A percentile compares a stretch with the other conserved stretches of the same genome.
These are phyloP conservation scores for Corymbia citriodora DNA, from an alignment of 441 rosid genomes.

Conservation along the genomic window DNA sequence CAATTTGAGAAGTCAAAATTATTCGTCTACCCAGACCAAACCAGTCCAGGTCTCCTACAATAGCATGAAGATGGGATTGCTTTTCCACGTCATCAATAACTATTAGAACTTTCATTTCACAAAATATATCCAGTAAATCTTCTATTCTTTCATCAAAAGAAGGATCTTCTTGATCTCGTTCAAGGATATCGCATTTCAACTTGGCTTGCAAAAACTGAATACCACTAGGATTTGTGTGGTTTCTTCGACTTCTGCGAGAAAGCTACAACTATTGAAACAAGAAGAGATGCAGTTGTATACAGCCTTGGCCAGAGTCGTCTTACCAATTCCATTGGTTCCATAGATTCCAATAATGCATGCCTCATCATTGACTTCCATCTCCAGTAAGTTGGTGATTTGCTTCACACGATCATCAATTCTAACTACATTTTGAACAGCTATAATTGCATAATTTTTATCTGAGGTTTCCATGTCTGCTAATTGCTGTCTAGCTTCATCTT, in stretches of 20 bases:
- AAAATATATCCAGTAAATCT: neutral
- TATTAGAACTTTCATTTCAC: neutral
- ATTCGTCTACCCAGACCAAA: neutral
- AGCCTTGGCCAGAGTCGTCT: neutral
- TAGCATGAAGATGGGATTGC: neutral
- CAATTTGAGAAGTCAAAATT: neutral
- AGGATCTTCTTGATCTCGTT: neutral
- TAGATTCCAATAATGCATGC: neutral
- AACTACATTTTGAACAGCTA: neutral
- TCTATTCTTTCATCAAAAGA: neutral
- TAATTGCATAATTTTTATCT: neutral
- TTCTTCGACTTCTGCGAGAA: neutral
- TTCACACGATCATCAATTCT: neutral
- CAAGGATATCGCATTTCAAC: neutral
- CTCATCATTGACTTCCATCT: neutral
- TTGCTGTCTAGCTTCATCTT: neutral
- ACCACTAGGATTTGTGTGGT: neutral
- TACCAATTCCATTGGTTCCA: neutral
- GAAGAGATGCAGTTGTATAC: neutral
- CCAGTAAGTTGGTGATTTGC: neutral
- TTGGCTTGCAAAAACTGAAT: neutral
- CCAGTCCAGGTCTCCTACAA: neutral
- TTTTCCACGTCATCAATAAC: neutral
- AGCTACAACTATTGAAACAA: neutral
- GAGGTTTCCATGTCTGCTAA: neutral